Base-by-base conservation (phyloP, 495 filamentous ascomycete species). In the Penicillium lividum region DNA sequence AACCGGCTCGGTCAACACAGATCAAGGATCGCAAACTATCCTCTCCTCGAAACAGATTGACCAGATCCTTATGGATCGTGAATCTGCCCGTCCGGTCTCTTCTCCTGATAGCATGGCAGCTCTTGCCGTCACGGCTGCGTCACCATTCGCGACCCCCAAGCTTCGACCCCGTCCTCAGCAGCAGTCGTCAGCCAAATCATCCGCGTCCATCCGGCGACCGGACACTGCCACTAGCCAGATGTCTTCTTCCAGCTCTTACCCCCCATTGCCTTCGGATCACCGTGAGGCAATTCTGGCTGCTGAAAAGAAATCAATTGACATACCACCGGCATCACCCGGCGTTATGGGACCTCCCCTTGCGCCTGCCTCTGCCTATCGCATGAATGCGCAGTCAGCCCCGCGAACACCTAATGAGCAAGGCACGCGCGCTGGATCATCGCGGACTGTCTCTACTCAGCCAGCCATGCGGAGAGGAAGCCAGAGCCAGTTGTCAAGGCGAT, bases 261-360 rank as follows among this genome's bases (percentile, higher is more conserved):
- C 92, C 4, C 92, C 93, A 15, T 76, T 98, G 31, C 92, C 94
- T 43, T 56, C 74, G 8, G 91, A 96, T 66, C 91, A 95, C 70
- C 88, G 85, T 58, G 83, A 97, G 71, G 84, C 83, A 53, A 97
- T 97, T 61, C 84, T 91, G 53, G 91, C 90, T 9, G 93, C 91
- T 34, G 80, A 82, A 47, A 82, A 80, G 70, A 80, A 80, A 36
- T 78, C 79, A 5, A 66, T 76, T 22, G 83, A 82, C 48, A 73
- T 66, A 59, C 69, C 73, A 13, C 77, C 78, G 25, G 40, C 60
- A 36, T 72, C 76, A 36, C 73, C 76, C 36, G 79, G 77, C 40
- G 64, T 73, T 44, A 98, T 98, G 94, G 94, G 91, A 0, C 94
- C 94, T 42, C 93, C 94, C 7, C 65, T 86, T 49, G 80, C 90